A percentile compares a stretch with the other conserved stretches of the same genome.
These are phyloP conservation scores for Pichiaceae sp. DNA, from an alignment of 1,139 yeast genomes.

Conservation along the genomic window DNA sequence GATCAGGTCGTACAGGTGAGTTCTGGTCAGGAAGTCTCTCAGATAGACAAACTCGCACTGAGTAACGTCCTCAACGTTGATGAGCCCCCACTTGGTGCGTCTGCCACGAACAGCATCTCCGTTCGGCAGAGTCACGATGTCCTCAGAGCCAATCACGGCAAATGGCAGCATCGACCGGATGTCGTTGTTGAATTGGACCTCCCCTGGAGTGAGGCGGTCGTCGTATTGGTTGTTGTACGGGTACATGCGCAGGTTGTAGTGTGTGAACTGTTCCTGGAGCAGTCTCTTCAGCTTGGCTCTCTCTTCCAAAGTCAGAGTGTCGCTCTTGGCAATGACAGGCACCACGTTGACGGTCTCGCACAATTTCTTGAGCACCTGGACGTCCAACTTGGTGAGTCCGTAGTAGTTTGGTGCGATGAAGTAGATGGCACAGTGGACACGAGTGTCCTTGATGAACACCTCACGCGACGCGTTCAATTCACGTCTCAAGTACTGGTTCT, in stretches of 20 bases:
- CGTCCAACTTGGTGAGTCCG: conserved; percentile 75
- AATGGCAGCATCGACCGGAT: conserved; percentile 81
- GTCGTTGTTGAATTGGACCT: conserved; percentile 67
- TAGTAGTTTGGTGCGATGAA: conserved; percentile 83
- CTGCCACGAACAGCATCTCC: conserved; percentile 86
- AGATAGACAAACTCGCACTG: conserved; percentile 94
- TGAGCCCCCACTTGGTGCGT: conserved; percentile 87
- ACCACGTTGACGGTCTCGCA: conserved; percentile 90
- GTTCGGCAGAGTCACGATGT: conserved; percentile 49
- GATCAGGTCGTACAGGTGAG: conserved; percentile 91
- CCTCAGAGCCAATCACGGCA: conserved; percentile 92
- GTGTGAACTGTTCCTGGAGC: conserved; percentile 69
- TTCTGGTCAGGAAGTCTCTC: conserved; percentile 88
- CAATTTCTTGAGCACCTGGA: conserved; percentile 74
- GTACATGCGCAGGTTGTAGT: conserved; percentile 70
- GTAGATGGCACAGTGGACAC: conserved; percentile 90
- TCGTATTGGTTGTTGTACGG: conserved; percentile 52
- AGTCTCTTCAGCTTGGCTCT: conserved; percentile 67
- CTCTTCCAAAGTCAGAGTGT: conserved; percentile 80
- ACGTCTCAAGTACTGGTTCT: conserved; percentile 83
- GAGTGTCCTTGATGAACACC: conserved; percentile 71
- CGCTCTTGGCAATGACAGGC: conserved; percentile 92
- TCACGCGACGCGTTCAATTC: conserved; percentile 97
- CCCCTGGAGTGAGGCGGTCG: conserved; percentile 69
- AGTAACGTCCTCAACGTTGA: conserved; percentile 85